phyloP scores from a whole-genome alignment of 768 basidiomycete species.

The Coprinopsis marcescibilis region DNA sequence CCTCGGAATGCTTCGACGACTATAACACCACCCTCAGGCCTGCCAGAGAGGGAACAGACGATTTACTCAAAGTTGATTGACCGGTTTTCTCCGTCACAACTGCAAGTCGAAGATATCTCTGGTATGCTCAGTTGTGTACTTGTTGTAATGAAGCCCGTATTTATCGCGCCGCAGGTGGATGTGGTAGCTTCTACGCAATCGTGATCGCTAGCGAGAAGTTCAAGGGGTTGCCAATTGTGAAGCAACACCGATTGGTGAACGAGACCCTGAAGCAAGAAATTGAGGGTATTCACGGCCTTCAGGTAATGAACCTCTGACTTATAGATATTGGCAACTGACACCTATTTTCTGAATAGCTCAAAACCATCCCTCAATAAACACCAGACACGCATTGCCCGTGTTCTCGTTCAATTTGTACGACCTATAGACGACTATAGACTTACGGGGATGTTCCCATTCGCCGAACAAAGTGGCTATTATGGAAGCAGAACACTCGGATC shows the following conservation, averaged over 20 bases:
- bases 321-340: not conserved
- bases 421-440: too few relatives aligned
- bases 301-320: conserved; percentile 45
- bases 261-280: conserved; percentile 85
- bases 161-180: conserved; percentile 62
- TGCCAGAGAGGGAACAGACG: conserved; percentile 58
- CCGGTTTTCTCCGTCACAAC: conserved; percentile 70
- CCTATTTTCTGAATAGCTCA: conserved; percentile 17
- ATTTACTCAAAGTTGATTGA: conserved; percentile 71
- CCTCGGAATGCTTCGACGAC: conserved; percentile 16
- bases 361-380: conserved; percentile 18
- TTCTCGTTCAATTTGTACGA: too few relatives aligned
- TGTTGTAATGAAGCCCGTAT: not conserved
- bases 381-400: too few relatives aligned
- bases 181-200: conserved; percentile 96
- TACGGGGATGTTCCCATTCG: too few relatives aligned
- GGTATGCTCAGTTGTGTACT: conserved; percentile 44
- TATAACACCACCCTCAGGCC: conserved; percentile 17
- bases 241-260: conserved; percentile 91
- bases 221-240: conserved; percentile 78
- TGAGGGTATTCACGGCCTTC: conserved; percentile 86
- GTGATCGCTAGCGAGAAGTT: conserved; percentile 80
- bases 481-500: too few relatives aligned
- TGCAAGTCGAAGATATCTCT: conserved; percentile 92
- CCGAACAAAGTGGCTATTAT: too few relatives aligned